Evolutionary conservation across 1,284 basidiomycete species (phyloP), one percentile per base, ranked within the genome.

Genomic region (Trametes sp.): DNA sequence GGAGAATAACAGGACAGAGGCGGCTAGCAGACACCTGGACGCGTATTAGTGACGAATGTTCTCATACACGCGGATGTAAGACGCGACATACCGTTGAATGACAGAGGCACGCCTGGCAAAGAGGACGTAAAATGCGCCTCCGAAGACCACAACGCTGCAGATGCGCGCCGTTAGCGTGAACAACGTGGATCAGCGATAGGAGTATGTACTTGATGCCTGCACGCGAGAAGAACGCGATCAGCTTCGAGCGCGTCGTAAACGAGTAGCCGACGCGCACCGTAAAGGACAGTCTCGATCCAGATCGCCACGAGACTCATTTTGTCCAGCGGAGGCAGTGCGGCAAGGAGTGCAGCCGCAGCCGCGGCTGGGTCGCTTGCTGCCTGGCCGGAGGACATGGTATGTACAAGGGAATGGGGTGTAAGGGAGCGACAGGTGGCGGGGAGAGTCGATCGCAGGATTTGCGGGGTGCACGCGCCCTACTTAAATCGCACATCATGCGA

Each of bases 231-330:
- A 29, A 49, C 1, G 38, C 3, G n/a, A 26, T 26, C 16, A 33
- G 10, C 9, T 8, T 26, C n/a, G 19, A 21, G 14, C 35, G 23
- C 14, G 2, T 26, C 28, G 26, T n/a, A 29, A n/a, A 49, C 5
- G 24, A 5, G 13, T 41, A 10, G 21, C 8, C 33, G 35, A 41
- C 33, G 48, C 58, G 36, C 44, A 59, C 58, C 58, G 16, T 59
- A 59, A 24, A 59, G 50, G 0, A 59, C 28, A 0, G 58, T 59
- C 58, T 59, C 58, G 11, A 54, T 29, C 58, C 58, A 59, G 31
- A 59, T 59, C 31, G 51, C 50, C 21, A 59, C 44, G 44, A 59
- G 50, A 42, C 44, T 48, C 58, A 59, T 59, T 41, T 46, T 52
- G 29, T 54, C 58, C 8, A 54, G 35, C 7, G 58, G 51, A 23